Percentiles rank a stretch among this genome's conserved stretches.
Conservation (phyloP, 306 rosid species). For the Vigna nakashimae region DNA sequence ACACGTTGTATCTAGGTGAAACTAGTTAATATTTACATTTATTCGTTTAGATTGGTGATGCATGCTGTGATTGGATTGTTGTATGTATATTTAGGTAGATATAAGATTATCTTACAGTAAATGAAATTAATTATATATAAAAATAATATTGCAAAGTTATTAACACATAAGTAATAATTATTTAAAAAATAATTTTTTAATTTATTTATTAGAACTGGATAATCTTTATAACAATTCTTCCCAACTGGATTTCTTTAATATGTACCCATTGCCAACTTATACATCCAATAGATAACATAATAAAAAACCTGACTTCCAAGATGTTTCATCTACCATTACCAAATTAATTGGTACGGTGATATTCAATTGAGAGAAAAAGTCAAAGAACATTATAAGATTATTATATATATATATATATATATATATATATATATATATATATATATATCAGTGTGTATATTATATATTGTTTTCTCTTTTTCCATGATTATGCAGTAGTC, state of each 20-base stretch:
- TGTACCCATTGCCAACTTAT: conserved; percentile 5
- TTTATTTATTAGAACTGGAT: too few relatives aligned
- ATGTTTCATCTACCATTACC: conserved; percentile 18
- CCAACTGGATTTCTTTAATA: neutral
- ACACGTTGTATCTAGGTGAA: too few relatives aligned
- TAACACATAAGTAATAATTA: too few relatives aligned
- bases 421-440: neutral
- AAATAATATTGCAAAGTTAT: too few relatives aligned
- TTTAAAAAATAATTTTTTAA: too few relatives aligned
- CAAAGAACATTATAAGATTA: conserved; percentile 14
- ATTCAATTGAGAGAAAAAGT: conserved; percentile 15
- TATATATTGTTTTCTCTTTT: neutral
- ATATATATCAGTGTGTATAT: too few relatives aligned
- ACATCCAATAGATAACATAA: neutral
- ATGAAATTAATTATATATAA: too few relatives aligned
- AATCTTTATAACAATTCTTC: neutral
- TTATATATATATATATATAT: neutral
- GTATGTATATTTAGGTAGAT: too few relatives aligned
- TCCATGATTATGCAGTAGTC: conserved; percentile 22
- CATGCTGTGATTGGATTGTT: too few relatives aligned
- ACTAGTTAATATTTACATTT: too few relatives aligned
- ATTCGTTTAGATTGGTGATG: too few relatives aligned
- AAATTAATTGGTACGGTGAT: conserved; percentile 10
- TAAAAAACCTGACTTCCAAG: neutral
- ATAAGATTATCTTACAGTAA: too few relatives aligned